Percentiles rank a stretch among this genome's conserved stretches.
phyloP scores from a whole-genome alignment of 306 rosid genomes.

The barrel medic (Medicago truncatula) region DNA sequence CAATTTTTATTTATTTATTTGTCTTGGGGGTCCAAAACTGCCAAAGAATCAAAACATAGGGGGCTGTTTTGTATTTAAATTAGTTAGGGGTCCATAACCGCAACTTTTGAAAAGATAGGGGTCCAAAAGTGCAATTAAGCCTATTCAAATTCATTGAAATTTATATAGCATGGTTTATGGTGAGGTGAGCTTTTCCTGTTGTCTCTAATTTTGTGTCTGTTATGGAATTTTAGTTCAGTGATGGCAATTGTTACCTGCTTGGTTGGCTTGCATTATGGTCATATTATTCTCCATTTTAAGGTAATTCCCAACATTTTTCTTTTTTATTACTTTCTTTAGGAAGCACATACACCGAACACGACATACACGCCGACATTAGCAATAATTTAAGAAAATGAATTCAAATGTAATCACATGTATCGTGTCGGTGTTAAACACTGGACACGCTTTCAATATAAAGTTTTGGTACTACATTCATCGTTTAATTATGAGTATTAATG shows the following conservation, averaged over 20 bases:
- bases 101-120: no score
- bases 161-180: background rate
- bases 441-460: background rate
- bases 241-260: conserved; percentile 96
- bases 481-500: background rate
- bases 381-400: background rate
- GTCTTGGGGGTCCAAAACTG: no score
- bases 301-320: conserved; percentile 40
- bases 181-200: conserved; percentile 1
- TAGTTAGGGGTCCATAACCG: no score
- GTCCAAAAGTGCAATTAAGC: no score
- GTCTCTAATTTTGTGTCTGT: conserved; percentile 26
- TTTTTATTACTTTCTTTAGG: background rate
- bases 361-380: background rate
- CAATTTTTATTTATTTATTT: no score
- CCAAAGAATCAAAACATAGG: no score
- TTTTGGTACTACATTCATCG: background rate
- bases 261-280: conserved; percentile 91
- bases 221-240: conserved; percentile 63
- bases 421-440: background rate
- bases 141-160: background rate
- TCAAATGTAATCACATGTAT: background rate
- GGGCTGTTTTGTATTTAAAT: no score
- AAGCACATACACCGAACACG: background rate
- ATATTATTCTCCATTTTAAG: conserved; percentile 84